Evolutionary conservation across 192 early-diverging fungal species (phyloP), one percentile per base, ranked within the genome.

Genomic region (Backusella parvicylindrica): DNA sequence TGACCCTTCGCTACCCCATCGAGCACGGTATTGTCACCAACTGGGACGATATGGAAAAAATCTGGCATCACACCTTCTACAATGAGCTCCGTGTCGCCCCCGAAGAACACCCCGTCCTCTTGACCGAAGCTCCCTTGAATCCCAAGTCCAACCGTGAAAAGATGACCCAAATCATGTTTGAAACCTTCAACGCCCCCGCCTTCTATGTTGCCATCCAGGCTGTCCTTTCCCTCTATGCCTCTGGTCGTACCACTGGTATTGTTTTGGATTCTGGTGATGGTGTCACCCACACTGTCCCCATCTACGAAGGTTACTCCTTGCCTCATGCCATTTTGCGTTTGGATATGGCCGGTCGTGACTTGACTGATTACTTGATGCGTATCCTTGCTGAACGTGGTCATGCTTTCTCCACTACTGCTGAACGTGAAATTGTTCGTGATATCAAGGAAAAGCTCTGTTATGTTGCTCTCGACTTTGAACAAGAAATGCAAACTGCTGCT

Each of bases 371-470:
- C 89, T 87, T 97, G 69, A 91, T 91, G 92, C 93, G 90, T 75
- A 91, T 96, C 82, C 92, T 98, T 78, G 94, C 92, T 77, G 94
- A 98, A 85, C 94, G 96, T 81, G 98, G 98, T 83, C 93, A 98
- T 92, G 86, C 94, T 36, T 95, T 97, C 92, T 92, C 89, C 72
- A 98, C 95, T 85, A 92, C 96, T 30, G 94, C 96, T 80, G 97
- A 97, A 88, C 91, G 93, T 86, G 97, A 97, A 93, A 96, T 97
- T 77, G 96, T 97, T 77, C 95, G 96, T 86, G 96, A 98, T 83
- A 98, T 99, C 88, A 99, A 99, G 92, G 97, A 98, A 87, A 98
- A 97, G 93, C 91, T 97, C 77, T 95, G 96, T 89, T 98, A 98
- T 83, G 96, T 97, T 79, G 96, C 96, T 75, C 88, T 97, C 43